Evolutionary conservation across 164 flowering plant genomes (phyloP), one percentile per base, ranked within the genome.

Genomic region (Vitis rupestris): DNA sequence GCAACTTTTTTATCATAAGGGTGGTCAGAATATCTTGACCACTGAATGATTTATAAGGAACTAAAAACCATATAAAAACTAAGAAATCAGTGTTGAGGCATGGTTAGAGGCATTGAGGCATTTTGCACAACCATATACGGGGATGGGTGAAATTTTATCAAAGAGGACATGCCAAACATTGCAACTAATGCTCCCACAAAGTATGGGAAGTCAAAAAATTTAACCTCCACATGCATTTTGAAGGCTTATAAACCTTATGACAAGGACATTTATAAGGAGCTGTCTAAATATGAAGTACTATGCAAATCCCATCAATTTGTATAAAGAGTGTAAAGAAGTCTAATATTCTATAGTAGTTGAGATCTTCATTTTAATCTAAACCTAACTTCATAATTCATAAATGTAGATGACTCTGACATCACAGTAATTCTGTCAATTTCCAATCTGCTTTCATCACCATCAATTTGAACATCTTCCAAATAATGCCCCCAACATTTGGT

Each of bases 1-100:
- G 79, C 71, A 72, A 50, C 70, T 67, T 76, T 73, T 23, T 64
- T 50, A 47, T 66, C 63, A 50, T 63, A 50, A 9, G 58, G 71
- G 50, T 59, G 67, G 59, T 58, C 52, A 72, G 70, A 66, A 19
- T 61, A 72, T 68, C 50, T 72, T 37, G 56, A 67, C 75, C 47
- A 69, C 64, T 63, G 68, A 30, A 68, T 55, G 53, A 59, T 52
- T 57, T 49, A 11, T 66, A 60, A 16, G 51, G 65, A 65, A 57
- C 73, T 27, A 66, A 48, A 69, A 37, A 11, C 13, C 61, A 55
- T 30, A 56, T 70, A 55, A 50, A 65, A 47, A 58, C 69, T 61
- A 29, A 74, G 55, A 57, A 57, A 59, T 55, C 54, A 9, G 61
- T 5, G 57, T 29, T 29, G 55, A 29, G 48, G 49, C 56, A 49